Evolutionary conservation across 495 filamentous ascomycete species (phyloP).

Genomic region (Penicillium cataractarum): DNA sequence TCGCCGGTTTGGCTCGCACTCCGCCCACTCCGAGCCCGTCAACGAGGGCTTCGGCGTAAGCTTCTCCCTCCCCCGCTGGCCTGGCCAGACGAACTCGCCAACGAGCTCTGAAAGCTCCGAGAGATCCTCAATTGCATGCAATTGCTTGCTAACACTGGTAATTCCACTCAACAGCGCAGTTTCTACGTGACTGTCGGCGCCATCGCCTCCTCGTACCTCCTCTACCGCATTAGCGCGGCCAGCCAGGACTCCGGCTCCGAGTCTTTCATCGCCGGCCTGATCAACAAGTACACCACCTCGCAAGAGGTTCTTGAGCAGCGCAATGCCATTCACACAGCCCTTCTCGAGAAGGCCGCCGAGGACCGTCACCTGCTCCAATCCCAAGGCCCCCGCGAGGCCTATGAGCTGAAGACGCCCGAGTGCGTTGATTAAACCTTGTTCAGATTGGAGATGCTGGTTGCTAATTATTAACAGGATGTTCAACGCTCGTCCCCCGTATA

Average conservation of each 20-base stretch:
- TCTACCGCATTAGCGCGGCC: conserved; percentile 56
- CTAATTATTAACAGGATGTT: conserved; percentile 32
- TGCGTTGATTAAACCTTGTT: conserved; percentile 44
- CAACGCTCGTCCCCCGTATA: conserved; percentile 63
- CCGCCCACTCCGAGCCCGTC: conserved; percentile 55
- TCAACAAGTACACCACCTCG: conserved; percentile 54
- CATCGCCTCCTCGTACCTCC: conserved; percentile 57
- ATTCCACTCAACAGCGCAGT: conserved; percentile 50
- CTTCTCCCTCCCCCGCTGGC: conserved; percentile 32
- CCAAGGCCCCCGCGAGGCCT: conserved; percentile 45
- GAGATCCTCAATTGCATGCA: conserved; percentile 13
- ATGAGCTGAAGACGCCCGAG: conserved; percentile 69
- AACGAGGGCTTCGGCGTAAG: conserved; percentile 69
- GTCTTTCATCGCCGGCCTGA: conserved; percentile 59
- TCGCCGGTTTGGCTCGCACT: conserved; percentile 50
- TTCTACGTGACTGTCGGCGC: conserved; percentile 68
- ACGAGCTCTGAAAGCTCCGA: conserved; percentile 14
- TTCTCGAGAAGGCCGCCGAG: conserved; percentile 69
- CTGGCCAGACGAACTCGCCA: conserved; percentile 11
- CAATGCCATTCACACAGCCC: conserved; percentile 64
- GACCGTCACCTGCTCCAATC: conserved; percentile 69
- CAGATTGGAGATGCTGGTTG: background rate
- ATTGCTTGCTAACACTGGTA: conserved; percentile 20
- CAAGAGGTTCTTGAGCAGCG: conserved; percentile 58
- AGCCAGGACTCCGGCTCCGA: conserved; percentile 50